phyloP scores from a whole-genome alignment of 192 early-diverging fungal species.

The Funneliformis geosporum region DNA sequence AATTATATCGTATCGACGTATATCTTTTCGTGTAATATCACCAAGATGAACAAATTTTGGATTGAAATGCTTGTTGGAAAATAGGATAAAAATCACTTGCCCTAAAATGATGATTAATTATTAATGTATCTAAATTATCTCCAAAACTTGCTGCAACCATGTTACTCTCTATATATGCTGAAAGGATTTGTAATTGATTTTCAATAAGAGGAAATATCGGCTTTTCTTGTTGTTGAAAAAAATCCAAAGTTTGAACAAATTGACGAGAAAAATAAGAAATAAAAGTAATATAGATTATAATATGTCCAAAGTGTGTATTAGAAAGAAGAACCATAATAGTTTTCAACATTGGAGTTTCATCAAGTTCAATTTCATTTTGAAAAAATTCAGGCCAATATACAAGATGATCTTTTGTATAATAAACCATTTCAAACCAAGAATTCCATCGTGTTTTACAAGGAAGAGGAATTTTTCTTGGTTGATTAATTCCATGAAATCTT shows the following conservation, averaged over 20 bases:
- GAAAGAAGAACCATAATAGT: neutral
- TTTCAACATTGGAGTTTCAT: neutral
- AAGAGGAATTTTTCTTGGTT: constrained; percentile 6
- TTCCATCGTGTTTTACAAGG: constrained; percentile 12
- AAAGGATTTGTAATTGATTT: neutral
- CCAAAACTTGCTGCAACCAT: neutral
- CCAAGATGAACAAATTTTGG: constrained; percentile 16
- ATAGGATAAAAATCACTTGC: neutral
- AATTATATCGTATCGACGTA: neutral
- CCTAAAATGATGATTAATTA: neutral
- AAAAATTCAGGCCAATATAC: constrained; percentile 9
- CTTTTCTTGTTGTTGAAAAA: constrained; percentile 1
- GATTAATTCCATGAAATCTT: neutral
- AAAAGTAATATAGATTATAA: neutral
- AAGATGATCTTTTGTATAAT: constrained; percentile 4
- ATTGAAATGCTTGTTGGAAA: neutral
- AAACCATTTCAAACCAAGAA: neutral
- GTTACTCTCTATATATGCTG: constrained; percentile 1
- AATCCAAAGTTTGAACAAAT: neutral
- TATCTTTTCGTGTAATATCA: neutral
- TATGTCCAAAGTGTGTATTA: neutral
- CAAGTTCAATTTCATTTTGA: neutral
- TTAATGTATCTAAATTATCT: neutral
- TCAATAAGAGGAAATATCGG: constrained; percentile 8
- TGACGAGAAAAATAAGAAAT: neutral